A percentile compares a stretch with the other conserved stretches of the same genome.
Evolutionary conservation across 2,329 filamentous ascomycete species (phyloP).

Genomic region (Monascus ruber): DNA sequence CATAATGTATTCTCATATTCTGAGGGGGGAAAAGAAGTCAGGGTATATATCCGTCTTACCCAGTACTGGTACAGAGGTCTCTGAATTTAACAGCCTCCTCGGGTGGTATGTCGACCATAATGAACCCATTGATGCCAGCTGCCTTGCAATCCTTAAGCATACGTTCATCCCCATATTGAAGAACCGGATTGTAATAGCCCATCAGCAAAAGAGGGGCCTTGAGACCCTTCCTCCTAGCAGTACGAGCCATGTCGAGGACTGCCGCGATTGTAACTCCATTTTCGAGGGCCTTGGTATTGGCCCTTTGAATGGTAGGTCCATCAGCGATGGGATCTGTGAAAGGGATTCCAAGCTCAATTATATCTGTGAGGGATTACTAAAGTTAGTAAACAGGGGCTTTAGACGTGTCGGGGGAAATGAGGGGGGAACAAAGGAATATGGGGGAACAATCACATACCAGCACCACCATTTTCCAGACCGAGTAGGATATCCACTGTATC

Average conservation of each 20-base stretch:
- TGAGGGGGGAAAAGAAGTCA: background rate
- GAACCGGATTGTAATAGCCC: conserved; percentile 97
- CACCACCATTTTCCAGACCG: conserved; percentile 82
- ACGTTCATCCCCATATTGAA: conserved; percentile 86
- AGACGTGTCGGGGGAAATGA: no score
- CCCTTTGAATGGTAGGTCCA: conserved; percentile 89
- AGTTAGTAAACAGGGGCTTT: no score
- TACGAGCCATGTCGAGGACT: conserved; percentile 72
- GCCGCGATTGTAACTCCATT: conserved; percentile 78
- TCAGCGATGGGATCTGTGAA: conserved; percentile 98
- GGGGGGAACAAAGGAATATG: background rate
- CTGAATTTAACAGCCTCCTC: conserved; percentile 78
- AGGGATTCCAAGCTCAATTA: conserved; percentile 90
- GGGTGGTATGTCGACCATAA: conserved; percentile 87
- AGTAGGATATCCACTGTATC: conserved; percentile 76
- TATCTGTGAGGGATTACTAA: conserved; percentile 43
- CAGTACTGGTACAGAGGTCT: conserved; percentile 21
- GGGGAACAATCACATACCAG: conserved; percentile 46
- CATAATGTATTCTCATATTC: background rate
- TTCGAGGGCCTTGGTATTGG: conserved; percentile 79
- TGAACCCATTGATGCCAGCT: conserved; percentile 88
- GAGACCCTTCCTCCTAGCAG: conserved; percentile 65
- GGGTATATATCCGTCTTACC: conserved; percentile 11
- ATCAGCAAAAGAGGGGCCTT: conserved; percentile 80
- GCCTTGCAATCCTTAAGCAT: conserved; percentile 74